A percentile compares a stretch with the other conserved stretches of the same genome.
phyloP scores from a whole-genome alignment of 179 eudicot species.

The Silene vulgaris region DNA sequence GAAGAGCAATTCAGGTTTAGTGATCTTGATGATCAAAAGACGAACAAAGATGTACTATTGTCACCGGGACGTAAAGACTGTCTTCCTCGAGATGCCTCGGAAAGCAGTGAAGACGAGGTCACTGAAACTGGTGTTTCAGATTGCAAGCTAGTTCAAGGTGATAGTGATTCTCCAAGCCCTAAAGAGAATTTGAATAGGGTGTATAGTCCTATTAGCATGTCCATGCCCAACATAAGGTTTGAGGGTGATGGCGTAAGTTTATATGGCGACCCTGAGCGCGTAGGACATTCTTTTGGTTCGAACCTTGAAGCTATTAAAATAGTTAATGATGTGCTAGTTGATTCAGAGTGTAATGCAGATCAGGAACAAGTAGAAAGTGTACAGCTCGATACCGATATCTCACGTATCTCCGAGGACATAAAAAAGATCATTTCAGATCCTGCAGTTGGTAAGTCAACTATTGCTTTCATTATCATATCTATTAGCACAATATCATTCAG shows the following conservation, averaged over 20 bases:
- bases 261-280: slow-evolving; percentile 27
- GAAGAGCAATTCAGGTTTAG: slow-evolving; percentile 64
- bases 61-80: slow-evolving; percentile 29
- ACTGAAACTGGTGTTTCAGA: slow-evolving; percentile 23
- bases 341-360: slow-evolving; percentile 19
- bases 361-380: slow-evolving; percentile 19
- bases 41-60: slow-evolving; percentile 15
- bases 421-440: slow-evolving; percentile 38
- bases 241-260: slow-evolving; percentile 28
- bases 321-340: slow-evolving; percentile 23
- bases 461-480: not conserved
- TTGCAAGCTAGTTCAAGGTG: slow-evolving; percentile 27
- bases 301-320: slow-evolving; percentile 33
- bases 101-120: slow-evolving; percentile 31
- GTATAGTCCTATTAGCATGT: slow-evolving; percentile 42
- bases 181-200: slow-evolving; percentile 23
- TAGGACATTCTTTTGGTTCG: slow-evolving; percentile 50
- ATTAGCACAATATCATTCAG: not conserved
- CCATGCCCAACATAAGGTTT: slow-evolving; percentile 50
- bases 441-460: slow-evolving; percentile 53
- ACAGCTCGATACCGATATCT: slow-evolving; percentile 24
- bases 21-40: slow-evolving; percentile 44
- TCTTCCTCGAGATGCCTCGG: slow-evolving; percentile 21
- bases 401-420: slow-evolving; percentile 31
- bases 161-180: slow-evolving; percentile 26